These are phyloP conservation scores for Ceratocystis alfenasii DNA, from an alignment of 2,329 filamentous ascomycete species.

Conservation along the genomic window DNA sequence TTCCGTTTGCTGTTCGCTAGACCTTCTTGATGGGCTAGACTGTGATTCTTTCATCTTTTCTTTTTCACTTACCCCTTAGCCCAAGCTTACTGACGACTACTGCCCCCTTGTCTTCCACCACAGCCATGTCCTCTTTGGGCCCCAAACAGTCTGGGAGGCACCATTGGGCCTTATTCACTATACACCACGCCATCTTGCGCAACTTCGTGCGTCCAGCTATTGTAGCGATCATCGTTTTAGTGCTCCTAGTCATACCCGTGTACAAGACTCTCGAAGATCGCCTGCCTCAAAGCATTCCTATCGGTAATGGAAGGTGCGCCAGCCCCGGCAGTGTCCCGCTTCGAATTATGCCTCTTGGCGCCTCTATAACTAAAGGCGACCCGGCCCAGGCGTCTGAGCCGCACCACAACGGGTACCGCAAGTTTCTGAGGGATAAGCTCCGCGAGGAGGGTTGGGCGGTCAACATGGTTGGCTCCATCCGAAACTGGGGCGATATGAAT, in stretches of 20 bases:
- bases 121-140: background rate
- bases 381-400: constrained; percentile 15
- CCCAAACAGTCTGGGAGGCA: background rate
- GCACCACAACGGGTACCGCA: constrained; percentile 31
- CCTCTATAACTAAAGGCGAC: constrained; percentile 31
- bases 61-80: no score
- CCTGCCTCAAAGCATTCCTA: background rate
- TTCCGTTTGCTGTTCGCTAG: no score
- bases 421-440: constrained; percentile 28
- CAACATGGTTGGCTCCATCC: constrained; percentile 34
- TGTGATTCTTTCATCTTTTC: no score
- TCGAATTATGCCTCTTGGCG: constrained; percentile 30
- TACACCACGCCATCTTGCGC: background rate
- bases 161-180: background rate
- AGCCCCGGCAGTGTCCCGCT: constrained; percentile 20
- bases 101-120: background rate
- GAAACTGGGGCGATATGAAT: constrained; percentile 31
- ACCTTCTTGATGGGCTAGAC: no score
- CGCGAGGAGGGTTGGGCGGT: constrained; percentile 26
- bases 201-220: background rate
- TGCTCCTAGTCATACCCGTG: constrained; percentile 1
- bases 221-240: background rate
- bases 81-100: no score
- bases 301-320: constrained; percentile 6
- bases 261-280: background rate